Percentiles rank a stretch among this genome's conserved stretches.
These are phyloP conservation scores for Whalleya microplaca DNA, from an alignment of 2,329 filamentous ascomycete species.

Conservation along the genomic window DNA sequence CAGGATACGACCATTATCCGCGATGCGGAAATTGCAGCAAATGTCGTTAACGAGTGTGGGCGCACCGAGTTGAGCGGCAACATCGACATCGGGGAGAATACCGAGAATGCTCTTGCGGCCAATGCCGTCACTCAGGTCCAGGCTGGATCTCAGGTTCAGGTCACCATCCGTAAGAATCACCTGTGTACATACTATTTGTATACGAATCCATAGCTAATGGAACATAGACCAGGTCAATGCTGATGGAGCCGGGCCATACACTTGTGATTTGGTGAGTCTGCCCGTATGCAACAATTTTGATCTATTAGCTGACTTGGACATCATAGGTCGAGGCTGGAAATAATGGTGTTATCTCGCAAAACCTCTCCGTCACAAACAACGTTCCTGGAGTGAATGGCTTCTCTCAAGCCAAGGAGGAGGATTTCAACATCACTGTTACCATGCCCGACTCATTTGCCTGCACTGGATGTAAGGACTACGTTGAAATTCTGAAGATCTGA, in stretches of 20 bases:
- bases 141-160: constrained; percentile 47
- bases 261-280: constrained; percentile 56
- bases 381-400: constrained; percentile 62
- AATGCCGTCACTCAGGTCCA: constrained; percentile 53
- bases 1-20: constrained; percentile 67
- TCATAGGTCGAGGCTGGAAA: constrained; percentile 31
- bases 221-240: constrained; percentile 53
- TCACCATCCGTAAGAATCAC: constrained; percentile 45
- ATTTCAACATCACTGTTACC: constrained; percentile 60
- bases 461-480: constrained; percentile 50
- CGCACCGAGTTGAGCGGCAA: constrained; percentile 63
- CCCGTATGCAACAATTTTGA: background rate
- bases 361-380: constrained; percentile 60
- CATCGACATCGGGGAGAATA: constrained; percentile 63
- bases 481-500: background rate
- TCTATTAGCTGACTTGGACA: background rate
- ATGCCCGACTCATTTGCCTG: constrained; percentile 55
- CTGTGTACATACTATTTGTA: background rate
- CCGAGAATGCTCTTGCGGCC: constrained; percentile 53
- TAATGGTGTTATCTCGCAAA: constrained; percentile 48
- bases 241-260: constrained; percentile 58
- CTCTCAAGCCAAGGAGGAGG: constrained; percentile 56
- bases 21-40: constrained; percentile 55
- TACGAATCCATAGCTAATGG: constrained; percentile 4
- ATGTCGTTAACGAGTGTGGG: constrained; percentile 63